Conservation (phyloP, 495 filamentous ascomycete genomes). For the Podospora pseudoanserina region DNA sequence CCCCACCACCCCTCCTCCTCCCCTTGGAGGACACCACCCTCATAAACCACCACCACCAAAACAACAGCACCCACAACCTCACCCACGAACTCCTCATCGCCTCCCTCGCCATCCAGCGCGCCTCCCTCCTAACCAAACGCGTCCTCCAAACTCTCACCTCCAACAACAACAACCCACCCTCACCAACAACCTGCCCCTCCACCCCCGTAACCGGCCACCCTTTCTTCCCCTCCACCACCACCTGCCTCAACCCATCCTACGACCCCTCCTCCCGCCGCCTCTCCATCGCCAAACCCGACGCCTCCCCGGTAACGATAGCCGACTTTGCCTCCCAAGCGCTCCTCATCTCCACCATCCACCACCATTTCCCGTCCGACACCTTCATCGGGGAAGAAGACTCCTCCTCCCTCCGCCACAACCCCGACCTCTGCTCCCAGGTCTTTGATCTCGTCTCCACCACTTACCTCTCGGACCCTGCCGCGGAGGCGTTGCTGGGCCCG, state of each 20-base stretch:
- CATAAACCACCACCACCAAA: neutral
- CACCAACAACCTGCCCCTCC: neutral
- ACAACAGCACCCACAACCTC: neutral
- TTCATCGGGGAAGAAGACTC: slow-evolving; percentile 56
- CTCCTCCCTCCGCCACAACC: slow-evolving; percentile 42
- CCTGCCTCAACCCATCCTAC: neutral
- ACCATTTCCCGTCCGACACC: slow-evolving; percentile 47
- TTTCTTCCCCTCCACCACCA: neutral
- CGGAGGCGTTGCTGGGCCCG: slow-evolving; percentile 40
- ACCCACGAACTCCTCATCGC: slow-evolving; percentile 49
- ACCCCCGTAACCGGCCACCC: slow-evolving; percentile 2
- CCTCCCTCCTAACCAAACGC: slow-evolving; percentile 50
- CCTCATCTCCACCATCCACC: slow-evolving; percentile 51
- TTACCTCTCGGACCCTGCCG: slow-evolving; percentile 36
- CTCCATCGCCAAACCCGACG: slow-evolving; percentile 49
- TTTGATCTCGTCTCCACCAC: slow-evolving; percentile 47
- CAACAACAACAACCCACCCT: slow-evolving; percentile 19
- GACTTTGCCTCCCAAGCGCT: slow-evolving; percentile 57
- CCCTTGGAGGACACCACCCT: neutral
- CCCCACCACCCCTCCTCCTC: neutral
- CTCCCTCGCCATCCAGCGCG: slow-evolving; percentile 52
- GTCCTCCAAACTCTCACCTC: slow-evolving; percentile 38
- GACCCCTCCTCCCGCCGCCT: slow-evolving; percentile 10
- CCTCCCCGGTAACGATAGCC: slow-evolving; percentile 53
- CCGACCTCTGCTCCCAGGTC: slow-evolving; percentile 43